Conservation (phyloP, 75 land plant species). For the Selaginella moellendorffii region DNA sequence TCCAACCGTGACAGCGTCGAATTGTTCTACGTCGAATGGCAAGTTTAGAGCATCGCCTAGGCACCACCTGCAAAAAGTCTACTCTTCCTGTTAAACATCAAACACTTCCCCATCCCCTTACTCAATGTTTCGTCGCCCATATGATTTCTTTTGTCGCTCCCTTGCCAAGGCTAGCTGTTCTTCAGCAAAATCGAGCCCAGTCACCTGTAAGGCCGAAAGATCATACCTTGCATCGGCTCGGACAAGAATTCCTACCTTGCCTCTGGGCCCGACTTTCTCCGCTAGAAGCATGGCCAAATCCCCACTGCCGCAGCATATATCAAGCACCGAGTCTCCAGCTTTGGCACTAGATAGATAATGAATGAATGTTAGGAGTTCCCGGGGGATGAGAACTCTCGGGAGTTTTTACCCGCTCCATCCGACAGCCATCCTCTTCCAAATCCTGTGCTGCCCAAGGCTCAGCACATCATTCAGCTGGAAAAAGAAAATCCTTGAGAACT, state of each 20-base stretch:
- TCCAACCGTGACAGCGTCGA: constrained; percentile 84
- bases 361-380: not conserved
- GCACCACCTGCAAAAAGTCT: constrained; percentile 39
- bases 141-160: constrained; percentile 28
- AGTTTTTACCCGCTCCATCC: constrained; percentile 61
- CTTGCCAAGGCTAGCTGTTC: constrained; percentile 59
- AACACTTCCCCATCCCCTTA: constrained; percentile 16
- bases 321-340: constrained; percentile 62
- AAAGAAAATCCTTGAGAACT: not conserved
- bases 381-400: not conserved
- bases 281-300: constrained; percentile 70
- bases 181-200: constrained; percentile 72
- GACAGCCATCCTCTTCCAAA: constrained; percentile 93
- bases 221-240: not conserved
- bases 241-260: constrained; percentile 39
- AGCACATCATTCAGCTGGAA: constrained; percentile 80
- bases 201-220: constrained; percentile 36
- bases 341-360: constrained; percentile 36
- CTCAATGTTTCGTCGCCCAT: constrained; percentile 46
- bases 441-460: constrained; percentile 78
- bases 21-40: constrained; percentile 44
- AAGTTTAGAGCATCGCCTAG: constrained; percentile 77
- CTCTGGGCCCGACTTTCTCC: constrained; percentile 45
- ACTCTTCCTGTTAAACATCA: not conserved
- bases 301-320: constrained; percentile 93